phyloP scores from a whole-genome alignment of 441 rosid species.

The Erysimum pusillum region DNA sequence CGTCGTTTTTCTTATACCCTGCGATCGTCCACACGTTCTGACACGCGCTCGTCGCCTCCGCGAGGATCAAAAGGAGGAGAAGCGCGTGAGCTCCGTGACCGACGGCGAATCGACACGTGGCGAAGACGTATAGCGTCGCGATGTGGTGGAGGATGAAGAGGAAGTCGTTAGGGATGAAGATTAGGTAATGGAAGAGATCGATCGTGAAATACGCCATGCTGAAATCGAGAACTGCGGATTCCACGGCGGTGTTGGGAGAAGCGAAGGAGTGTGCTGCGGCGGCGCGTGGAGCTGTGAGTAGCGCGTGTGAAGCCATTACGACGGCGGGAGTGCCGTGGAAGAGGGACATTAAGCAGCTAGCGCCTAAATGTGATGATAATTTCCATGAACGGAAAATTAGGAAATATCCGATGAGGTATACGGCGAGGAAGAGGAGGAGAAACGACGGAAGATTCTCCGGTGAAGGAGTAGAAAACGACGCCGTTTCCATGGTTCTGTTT shows the following conservation, averaged over 20 bases:
- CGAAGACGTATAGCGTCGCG: slow-evolving; percentile 75
- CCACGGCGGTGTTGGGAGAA: slow-evolving; percentile 60
- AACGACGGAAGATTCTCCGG: slow-evolving; percentile 49
- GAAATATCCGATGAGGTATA: slow-evolving; percentile 61
- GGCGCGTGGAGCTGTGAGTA: slow-evolving; percentile 45
- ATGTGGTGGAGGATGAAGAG: slow-evolving; percentile 89
- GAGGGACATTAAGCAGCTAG: slow-evolving; percentile 80
- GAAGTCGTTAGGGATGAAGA: slow-evolving; percentile 65
- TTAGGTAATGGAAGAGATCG: slow-evolving; percentile 77
- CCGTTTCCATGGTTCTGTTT: slow-evolving; percentile 36
- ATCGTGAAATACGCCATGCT: slow-evolving; percentile 78
- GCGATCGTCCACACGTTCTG: slow-evolving; percentile 80
- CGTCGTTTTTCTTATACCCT: slow-evolving; percentile 52
- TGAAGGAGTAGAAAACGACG: slow-evolving; percentile 18
- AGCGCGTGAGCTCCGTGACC: slow-evolving; percentile 69
- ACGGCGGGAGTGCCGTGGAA: slow-evolving; percentile 86
- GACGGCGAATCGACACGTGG: slow-evolving; percentile 71
- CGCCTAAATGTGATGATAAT: slow-evolving; percentile 63
- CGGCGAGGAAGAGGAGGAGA: slow-evolving; percentile 55
- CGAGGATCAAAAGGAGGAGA: slow-evolving; percentile 67
- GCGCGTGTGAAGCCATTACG: slow-evolving; percentile 53
- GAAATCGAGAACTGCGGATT: slow-evolving; percentile 71
- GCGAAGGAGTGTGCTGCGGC: slow-evolving; percentile 49
- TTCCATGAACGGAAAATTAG: slow-evolving; percentile 69
- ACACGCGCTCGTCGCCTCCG: slow-evolving; percentile 78